A percentile compares a stretch with the other conserved stretches of the same genome.
phyloP scores from a whole-genome alignment of 345 rosid species.

The Brassica incana region DNA sequence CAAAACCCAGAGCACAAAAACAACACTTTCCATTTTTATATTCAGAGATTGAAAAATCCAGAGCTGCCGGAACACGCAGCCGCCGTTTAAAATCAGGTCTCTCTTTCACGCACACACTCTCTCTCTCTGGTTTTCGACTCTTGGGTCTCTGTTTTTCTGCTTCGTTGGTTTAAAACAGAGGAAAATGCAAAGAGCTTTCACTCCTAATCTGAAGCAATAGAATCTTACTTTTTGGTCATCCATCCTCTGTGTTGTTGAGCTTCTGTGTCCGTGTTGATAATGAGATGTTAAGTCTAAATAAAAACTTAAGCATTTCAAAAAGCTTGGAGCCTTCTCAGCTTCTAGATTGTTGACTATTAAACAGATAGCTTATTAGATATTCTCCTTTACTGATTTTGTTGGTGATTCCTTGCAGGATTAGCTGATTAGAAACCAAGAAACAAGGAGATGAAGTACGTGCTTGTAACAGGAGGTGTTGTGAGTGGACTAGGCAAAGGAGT shows the following conservation, averaged over 20 bases:
- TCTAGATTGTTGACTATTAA: neutral
- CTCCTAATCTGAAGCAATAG: neutral
- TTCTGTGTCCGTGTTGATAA: neutral
- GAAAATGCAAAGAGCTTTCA: conserved; percentile 23
- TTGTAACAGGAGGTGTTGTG: conserved; percentile 71
- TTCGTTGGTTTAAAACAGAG: neutral
- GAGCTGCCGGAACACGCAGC: neutral
- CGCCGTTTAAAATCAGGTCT: conserved; percentile 25
- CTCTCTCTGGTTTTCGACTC: neutral
- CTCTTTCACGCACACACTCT: neutral
- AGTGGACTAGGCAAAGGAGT: conserved; percentile 77
- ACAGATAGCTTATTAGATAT: neutral
- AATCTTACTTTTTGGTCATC: neutral
- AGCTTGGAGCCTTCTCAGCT: neutral
- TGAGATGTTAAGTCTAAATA: neutral
- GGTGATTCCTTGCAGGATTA: conserved; percentile 17
- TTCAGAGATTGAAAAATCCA: neutral
- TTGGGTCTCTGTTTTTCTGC: conserved; percentile 8
- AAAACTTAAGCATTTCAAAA: conserved; percentile 13
- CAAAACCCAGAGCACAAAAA: conserved; percentile 10
- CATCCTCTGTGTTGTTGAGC: neutral
- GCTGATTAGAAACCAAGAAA: neutral
- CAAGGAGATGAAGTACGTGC: conserved; percentile 57
- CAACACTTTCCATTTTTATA: neutral
- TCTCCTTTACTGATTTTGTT: neutral